Base-by-base conservation (phyloP, 176 grass and related monocot species). In the Dactylis glomerata region DNA sequence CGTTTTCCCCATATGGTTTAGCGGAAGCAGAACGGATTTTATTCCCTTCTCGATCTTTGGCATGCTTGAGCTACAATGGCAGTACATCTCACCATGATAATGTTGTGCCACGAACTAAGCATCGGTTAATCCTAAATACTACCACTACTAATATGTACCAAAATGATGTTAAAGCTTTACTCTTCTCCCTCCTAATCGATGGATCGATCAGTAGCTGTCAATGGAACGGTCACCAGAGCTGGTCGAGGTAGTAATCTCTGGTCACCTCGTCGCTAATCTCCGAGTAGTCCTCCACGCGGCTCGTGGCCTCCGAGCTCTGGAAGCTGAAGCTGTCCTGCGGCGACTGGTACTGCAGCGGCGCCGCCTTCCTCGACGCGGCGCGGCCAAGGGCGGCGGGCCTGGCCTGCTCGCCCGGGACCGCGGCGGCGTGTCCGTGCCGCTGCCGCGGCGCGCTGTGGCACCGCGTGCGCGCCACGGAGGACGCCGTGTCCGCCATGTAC, bases 201-300 rank as follows among this genome's bases (percentile, higher is more conserved):
- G 1, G 1, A 65, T 40, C 45, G 19, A 51, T 62, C 34, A 54
- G 59, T 23, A 5, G 41, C 55, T 37, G 6, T 8, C 50, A 7
- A 62, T 57, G 2, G 37, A 10, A 2, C 5, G 15, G 78, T 96
- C 89, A 99, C 96, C 96, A 99, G 81, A 99, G 86, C 58, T 79
- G 86, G 63, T 99, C 91, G 57, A 99, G 86, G 89, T 99, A 99
- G 79, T 99, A 92, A 36, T 99, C 96, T n/a, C 91, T 80, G 40
- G 91, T 88, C 50, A 79, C 81, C 65, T 92, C 86, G 71, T 91
- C 89, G 24, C 81, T 77, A 6, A 79, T 17, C 81, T 85, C 86
- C 1, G 84, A 85, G 9, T 17, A 82, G 4, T 22, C 84, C 57
- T 81, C 89, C 10, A 51, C 31, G 56, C 83, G 86, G 33, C 83